These are phyloP conservation scores for Kondoa malvinella DNA, from an alignment of 768 basidiomycete genomes.

Conservation along the genomic window DNA sequence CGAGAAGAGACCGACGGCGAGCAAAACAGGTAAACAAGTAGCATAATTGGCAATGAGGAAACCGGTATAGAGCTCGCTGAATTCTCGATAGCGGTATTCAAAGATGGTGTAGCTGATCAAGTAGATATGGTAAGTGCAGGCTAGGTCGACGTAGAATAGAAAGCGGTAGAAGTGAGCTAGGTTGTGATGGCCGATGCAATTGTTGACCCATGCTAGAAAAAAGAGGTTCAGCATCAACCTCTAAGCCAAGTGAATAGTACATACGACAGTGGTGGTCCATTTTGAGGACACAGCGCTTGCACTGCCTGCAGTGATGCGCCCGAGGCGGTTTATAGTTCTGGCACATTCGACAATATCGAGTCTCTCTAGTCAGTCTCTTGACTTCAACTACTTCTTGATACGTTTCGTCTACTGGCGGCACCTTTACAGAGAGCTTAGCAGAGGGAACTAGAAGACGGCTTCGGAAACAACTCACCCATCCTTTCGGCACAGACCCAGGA, in stretches of 20 bases:
- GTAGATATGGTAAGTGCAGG: conserved; percentile 66
- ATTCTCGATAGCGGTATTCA: conserved; percentile 2
- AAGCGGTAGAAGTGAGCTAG: conserved; percentile 66
- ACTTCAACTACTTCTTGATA: conserved; percentile 63
- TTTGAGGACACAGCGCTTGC: conserved; percentile 65
- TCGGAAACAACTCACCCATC: conserved; percentile 16
- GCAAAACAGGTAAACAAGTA: conserved; percentile 63
- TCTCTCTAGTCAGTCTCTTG: conserved; percentile 65
- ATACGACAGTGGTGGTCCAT: conserved; percentile 46
- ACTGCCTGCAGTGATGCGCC: conserved; percentile 82
- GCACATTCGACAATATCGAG: conserved; percentile 75
- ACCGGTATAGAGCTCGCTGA: conserved; percentile 43
- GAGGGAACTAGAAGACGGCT: not conserved
- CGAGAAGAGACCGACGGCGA: conserved; percentile 79
- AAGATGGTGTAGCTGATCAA: conserved; percentile 46
- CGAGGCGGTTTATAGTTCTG: conserved; percentile 33
- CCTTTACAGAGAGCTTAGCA: conserved; percentile 12
- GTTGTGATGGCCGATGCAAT: conserved; percentile 85
- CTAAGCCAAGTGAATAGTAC: not conserved
- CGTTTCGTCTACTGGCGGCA: not conserved
- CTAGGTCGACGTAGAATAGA: conserved; percentile 76
- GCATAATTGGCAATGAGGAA: conserved; percentile 76
- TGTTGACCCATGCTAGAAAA: conserved; percentile 61
- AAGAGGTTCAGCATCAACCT: not conserved
- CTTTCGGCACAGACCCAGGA: conserved; percentile 60